phyloP scores from a whole-genome alignment of 352 stramenopile genomes.

The Pythium plurisporium region DNA sequence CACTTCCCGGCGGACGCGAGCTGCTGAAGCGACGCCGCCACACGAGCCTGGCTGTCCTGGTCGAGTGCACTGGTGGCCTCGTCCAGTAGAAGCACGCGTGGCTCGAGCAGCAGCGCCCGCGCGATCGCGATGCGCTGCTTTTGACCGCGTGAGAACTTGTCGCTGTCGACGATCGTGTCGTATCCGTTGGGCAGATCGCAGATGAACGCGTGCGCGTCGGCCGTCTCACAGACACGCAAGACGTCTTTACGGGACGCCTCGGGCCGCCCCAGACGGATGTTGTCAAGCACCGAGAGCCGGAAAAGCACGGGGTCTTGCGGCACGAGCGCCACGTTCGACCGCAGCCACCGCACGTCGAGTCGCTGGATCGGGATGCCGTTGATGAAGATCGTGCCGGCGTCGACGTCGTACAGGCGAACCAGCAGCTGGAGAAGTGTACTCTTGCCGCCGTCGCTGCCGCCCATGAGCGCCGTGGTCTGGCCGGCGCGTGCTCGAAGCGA shows the following conservation, averaged over 20 bases:
- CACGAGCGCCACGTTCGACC: constrained; percentile 37
- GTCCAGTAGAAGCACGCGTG: constrained; percentile 63
- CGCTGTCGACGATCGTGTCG: constrained; percentile 62
- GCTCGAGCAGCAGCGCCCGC: constrained; percentile 60
- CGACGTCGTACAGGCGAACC: constrained; percentile 62
- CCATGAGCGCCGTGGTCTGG: constrained; percentile 80
- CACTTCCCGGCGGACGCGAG: not conserved
- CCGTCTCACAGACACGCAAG: constrained; percentile 59
- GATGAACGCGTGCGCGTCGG: constrained; percentile 89
- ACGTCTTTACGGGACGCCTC: constrained; percentile 55
- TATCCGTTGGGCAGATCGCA: constrained; percentile 46
- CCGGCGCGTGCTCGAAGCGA: constrained; percentile 49
- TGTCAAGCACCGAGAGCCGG: constrained; percentile 31
- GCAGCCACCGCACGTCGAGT: constrained; percentile 41
- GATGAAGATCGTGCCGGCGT: constrained; percentile 39
- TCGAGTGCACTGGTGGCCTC: constrained; percentile 81
- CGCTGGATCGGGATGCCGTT: constrained; percentile 49
- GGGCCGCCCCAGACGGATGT: constrained; percentile 48
- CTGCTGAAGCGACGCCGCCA: not conserved
- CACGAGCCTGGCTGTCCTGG: constrained; percentile 16
- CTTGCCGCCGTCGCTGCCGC: constrained; percentile 75
- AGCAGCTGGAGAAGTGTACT: constrained; percentile 63
- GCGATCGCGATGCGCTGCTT: constrained; percentile 76
- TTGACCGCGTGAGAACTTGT: constrained; percentile 69
- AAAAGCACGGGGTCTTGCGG: constrained; percentile 73